Conservation (phyloP, 371 early-diverging fungal species). For the Mycotypha africana region DNA sequence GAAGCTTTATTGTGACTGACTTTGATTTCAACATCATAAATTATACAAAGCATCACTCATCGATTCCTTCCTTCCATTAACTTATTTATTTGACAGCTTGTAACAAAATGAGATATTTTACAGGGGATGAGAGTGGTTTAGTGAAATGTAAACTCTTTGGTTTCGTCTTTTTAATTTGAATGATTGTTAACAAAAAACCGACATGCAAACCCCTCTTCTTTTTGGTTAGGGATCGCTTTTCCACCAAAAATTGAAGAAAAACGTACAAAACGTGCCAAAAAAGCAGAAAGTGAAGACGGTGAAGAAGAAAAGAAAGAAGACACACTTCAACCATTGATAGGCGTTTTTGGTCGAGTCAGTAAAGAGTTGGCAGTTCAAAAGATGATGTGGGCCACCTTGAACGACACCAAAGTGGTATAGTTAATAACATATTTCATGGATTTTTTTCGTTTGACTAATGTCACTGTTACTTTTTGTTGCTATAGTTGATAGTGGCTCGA, state of each 20-base stretch:
- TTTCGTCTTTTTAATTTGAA: no score
- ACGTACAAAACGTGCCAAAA: conserved; percentile 11
- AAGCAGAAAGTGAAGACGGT: conserved; percentile 18
- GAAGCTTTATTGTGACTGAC: not conserved
- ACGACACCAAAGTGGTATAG: conserved; percentile 31
- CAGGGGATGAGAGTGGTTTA: conserved; percentile 76
- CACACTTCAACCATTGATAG: conserved; percentile 27
- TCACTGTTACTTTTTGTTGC: no score
- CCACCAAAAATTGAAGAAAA: conserved; percentile 23
- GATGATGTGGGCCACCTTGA: conserved; percentile 40
- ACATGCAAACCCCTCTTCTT: no score
- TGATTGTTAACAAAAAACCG: not conserved
- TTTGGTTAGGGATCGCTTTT: conserved; percentile 27
- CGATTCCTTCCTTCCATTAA: no score
- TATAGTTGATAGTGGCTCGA: conserved; percentile 55
- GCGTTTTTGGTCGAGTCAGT: conserved; percentile 50
- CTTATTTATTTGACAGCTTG: no score
- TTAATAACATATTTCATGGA: no score
- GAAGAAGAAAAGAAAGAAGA: conserved; percentile 21
- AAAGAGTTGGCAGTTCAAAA: conserved; percentile 46
- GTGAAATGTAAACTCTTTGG: conserved; percentile 50
- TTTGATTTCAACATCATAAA: no score
- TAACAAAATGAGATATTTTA: conserved; percentile 43
- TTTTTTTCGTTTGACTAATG: no score
- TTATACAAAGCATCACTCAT: no score